Conservation (phyloP, 345 rosid species). For the Eutrema heterophyllum region DNA sequence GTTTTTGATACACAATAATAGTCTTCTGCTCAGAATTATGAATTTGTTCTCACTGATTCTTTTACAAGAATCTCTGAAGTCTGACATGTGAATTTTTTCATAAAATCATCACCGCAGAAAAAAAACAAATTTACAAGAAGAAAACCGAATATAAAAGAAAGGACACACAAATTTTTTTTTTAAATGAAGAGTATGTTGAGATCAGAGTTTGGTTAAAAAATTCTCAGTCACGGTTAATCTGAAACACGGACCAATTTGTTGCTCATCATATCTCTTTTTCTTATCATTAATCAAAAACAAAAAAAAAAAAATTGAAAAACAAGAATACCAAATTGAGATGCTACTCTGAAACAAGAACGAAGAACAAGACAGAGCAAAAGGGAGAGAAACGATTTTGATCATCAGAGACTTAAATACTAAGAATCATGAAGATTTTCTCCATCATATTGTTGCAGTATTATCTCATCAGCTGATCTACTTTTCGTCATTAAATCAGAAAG, state of each 20-base stretch:
- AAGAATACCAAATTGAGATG: neutral
- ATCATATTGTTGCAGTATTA: constrained; percentile 38
- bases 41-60: constrained; percentile 28
- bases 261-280: constrained; percentile 22
- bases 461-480: constrained; percentile 19
- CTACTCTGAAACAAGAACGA: neutral
- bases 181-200: neutral
- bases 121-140: fast-evolving
- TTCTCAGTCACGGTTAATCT: constrained; percentile 30
- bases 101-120: constrained; percentile 23
- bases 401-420: constrained; percentile 37
- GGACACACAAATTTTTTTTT: too few relatives aligned
- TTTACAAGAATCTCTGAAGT: constrained; percentile 31
- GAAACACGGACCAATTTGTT: constrained; percentile 38
- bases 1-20: neutral
- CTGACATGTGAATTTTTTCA: constrained; percentile 33
- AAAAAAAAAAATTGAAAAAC: neutral
- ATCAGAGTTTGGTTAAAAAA: constrained; percentile 32
- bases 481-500: neutral
- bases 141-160: neutral
- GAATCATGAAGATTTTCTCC: constrained; percentile 27
- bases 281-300: neutral
- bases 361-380: neutral
- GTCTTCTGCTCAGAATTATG: constrained; percentile 31
- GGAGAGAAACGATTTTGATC: neutral